phyloP scores from a whole-genome alignment of 345 rosid genomes.

The Cochlearia excelsa region DNA sequence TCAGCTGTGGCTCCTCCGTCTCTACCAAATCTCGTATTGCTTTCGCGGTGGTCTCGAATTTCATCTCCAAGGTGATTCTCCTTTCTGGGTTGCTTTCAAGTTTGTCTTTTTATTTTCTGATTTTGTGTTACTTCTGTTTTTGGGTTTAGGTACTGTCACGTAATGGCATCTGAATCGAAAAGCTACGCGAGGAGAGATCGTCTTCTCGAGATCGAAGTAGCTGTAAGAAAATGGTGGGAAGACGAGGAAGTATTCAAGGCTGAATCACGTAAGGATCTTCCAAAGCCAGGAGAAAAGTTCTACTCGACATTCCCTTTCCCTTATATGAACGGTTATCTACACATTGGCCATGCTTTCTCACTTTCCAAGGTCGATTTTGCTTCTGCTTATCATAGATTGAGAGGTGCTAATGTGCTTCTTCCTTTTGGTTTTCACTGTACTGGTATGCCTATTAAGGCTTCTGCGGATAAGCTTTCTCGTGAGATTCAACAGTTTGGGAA shows the following conservation, averaged over 20 bases:
- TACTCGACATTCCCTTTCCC: slow-evolving; percentile 79
- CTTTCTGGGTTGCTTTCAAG: background rate
- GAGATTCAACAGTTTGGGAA: slow-evolving; percentile 73
- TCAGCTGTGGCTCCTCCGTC: slow-evolving; percentile 31
- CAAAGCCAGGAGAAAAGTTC: slow-evolving; percentile 63
- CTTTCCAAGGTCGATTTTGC: slow-evolving; percentile 86
- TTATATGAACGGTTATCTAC: slow-evolving; percentile 78
- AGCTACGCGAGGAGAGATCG: slow-evolving; percentile 77
- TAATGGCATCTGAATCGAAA: slow-evolving; percentile 70
- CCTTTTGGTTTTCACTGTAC: slow-evolving; percentile 95
- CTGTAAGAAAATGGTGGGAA: slow-evolving; percentile 60
- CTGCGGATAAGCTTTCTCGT: slow-evolving; percentile 83
- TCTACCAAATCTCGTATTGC: slow-evolving; percentile 13
- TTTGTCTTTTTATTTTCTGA: background rate
- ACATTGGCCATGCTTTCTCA: slow-evolving; percentile 80
- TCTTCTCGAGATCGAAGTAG: slow-evolving; percentile 59
- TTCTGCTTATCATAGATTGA: slow-evolving; percentile 81
- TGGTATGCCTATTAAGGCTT: slow-evolving; percentile 97
- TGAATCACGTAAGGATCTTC: slow-evolving; percentile 48
- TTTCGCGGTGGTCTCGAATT: slow-evolving; percentile 22
- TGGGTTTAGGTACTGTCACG: slow-evolving; percentile 41
- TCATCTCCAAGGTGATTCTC: slow-evolving; percentile 18
- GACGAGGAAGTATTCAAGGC: slow-evolving; percentile 65
- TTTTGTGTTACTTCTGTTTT: background rate
- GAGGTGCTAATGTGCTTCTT: slow-evolving; percentile 77